Evolutionary conservation across 495 filamentous ascomycete genomes (phyloP).

Genomic region (Talaromyces stipitatus): DNA sequence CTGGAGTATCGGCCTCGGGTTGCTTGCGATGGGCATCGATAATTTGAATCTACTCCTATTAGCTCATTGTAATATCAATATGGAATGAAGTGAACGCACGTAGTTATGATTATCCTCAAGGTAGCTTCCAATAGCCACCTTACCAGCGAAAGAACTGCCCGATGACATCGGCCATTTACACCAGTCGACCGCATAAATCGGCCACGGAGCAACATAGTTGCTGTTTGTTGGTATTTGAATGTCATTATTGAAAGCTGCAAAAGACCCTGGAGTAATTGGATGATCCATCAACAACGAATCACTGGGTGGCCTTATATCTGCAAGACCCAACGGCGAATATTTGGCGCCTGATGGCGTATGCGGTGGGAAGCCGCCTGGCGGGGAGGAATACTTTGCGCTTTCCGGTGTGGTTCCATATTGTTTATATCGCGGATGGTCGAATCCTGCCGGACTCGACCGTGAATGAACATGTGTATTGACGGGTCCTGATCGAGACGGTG

Average conservation of each 20-base stretch:
- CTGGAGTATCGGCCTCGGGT: conserved; percentile 52
- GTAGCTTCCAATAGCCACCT: conserved; percentile 92
- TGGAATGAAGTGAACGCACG: conserved; percentile 40
- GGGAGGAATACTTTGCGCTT: conserved; percentile 59
- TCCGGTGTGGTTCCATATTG: conserved; percentile 64
- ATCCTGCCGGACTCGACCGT: conserved; percentile 74
- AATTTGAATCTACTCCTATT: conserved; percentile 78
- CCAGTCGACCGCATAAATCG: conserved; percentile 96
- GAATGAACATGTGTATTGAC: conserved; percentile 67
- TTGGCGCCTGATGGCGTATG: conserved; percentile 66
- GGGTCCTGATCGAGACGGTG: conserved; percentile 58
- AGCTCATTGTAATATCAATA: conserved; percentile 6
- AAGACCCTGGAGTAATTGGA: conserved; percentile 29
- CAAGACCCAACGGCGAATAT: conserved; percentile 82
- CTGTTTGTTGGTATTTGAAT: conserved; percentile 55
- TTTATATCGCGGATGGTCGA: conserved; percentile 63
- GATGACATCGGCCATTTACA: conserved; percentile 92
- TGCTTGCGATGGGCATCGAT: conserved; percentile 76
- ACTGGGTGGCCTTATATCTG: conserved; percentile 75
- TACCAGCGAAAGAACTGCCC: conserved; percentile 66
- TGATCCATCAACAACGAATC: conserved; percentile 70
- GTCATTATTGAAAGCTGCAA: conserved; percentile 35
- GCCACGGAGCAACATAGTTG: conserved; percentile 93
- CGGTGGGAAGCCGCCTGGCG: conserved; percentile 58
- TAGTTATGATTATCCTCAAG: conserved; percentile 97